Base-by-base conservation (phyloP, 2,329 filamentous ascomycete species). In the Zopfia rhizophila region DNA sequence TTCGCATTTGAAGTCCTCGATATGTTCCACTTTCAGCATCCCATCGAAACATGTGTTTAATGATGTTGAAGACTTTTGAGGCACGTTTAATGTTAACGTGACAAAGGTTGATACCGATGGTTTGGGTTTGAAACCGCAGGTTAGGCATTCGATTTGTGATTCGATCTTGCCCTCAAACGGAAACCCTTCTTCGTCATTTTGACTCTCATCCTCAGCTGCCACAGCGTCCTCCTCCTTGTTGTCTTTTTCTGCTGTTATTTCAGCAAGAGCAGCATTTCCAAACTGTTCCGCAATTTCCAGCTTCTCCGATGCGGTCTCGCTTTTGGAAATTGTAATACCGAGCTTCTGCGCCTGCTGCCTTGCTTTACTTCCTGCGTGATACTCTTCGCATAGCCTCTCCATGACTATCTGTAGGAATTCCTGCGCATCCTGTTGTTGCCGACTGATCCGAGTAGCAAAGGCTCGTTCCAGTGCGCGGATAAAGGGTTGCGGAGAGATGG, bases 1-100 rank as follows among this genome's bases (percentile, higher is more conserved):
- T 62, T 97, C 94, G 75, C 94, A 99, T 59, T 90, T 92, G 78
- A 95, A 99, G 68, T 96, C 94, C 53, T 97, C 93, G 56, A 99
- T 97, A 68, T 91, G 88, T 71, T 99, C 94, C 0, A 90, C 91
- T 73, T 96, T 96, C 58, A 99, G 87, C 72, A 97, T 87, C 28
- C 89, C 89, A 63, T 99, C 94, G 61, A 99, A 94, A 71, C 94
- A 99, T 7, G 86, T 81, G 65, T 88, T 91, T 12, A 99, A 80
- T 0, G 90, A 88, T 0, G 92, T 92, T 2, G 90, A 88, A 38
- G 71, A 71, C 33, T 87, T 83, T 68, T 94, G 90, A 0, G 94
- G 94, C 3, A 99, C 94, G 61, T 91, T 91, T 40, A 99, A 77
- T 1, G 93, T 97, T 54, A 99, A 75, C 14, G 92, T 95, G 70